Conservation (phyloP, 2,329 filamentous ascomycete genomes). For the Colletotrichum eremochloae region DNA sequence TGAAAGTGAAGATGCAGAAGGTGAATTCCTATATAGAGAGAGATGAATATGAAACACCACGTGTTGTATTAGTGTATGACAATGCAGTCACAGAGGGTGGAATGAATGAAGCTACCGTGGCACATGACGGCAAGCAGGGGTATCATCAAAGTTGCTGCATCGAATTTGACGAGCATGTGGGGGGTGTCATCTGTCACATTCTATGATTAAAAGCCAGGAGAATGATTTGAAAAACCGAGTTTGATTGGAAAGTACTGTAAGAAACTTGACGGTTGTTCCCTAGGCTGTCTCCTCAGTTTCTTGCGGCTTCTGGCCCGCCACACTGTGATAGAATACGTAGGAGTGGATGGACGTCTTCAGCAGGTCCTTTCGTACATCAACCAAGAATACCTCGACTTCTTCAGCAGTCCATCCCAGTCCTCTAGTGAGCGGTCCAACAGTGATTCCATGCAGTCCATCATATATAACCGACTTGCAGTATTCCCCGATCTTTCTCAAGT, state of each 20-base stretch:
- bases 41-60: too few relatives aligned
- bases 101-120: too few relatives aligned
- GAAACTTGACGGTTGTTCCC: too few relatives aligned
- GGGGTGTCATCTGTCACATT: not conserved
- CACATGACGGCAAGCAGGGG: too few relatives aligned
- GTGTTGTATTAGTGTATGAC: too few relatives aligned
- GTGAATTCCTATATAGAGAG: too few relatives aligned
- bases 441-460: conserved; percentile 52
- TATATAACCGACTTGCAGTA: conserved; percentile 43
- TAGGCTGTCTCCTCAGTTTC: not conserved
- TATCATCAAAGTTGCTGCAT: not conserved
- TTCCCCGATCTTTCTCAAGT: conserved; percentile 52
- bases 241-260: not conserved
- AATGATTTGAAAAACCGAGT: not conserved
- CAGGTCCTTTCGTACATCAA: conserved; percentile 50
- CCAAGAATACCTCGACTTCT: conserved; percentile 52
- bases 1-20: too few relatives aligned
- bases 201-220: not conserved
- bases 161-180: not conserved
- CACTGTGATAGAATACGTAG: conserved; percentile 43
- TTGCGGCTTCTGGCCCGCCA: conserved; percentile 14
- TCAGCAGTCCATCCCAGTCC: conserved; percentile 50
- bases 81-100: too few relatives aligned
- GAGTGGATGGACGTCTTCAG: conserved; percentile 51
- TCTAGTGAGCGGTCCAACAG: conserved; percentile 52